Evolutionary conservation across 148 eudicot genomes (phyloP).

Genomic region (Vaccinium myrtillus): DNA sequence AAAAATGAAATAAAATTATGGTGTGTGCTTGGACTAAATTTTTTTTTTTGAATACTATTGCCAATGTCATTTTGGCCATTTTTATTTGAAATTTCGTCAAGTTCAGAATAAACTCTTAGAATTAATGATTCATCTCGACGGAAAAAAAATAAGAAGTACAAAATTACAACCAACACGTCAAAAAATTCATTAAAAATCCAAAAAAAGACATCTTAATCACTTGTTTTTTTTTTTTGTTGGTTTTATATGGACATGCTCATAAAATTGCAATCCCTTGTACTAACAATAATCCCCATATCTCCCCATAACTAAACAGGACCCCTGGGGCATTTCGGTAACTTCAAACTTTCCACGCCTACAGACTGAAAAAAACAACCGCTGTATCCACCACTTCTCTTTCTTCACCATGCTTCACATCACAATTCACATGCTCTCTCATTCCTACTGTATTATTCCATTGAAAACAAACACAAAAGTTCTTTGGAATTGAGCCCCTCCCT

Average conservation of each 20-base stretch:
- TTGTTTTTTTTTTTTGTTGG: not conserved
- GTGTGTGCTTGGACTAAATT: not conserved
- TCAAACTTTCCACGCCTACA: not conserved
- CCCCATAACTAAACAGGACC: not conserved
- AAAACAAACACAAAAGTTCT: constrained; percentile 30
- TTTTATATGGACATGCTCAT: not conserved
- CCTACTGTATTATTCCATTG: constrained; percentile 14
- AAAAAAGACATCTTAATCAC: not conserved
- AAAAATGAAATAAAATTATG: not conserved
- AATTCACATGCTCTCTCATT: constrained; percentile 43
- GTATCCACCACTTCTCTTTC: not conserved
- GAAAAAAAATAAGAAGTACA: not conserved
- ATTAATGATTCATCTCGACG: not conserved
- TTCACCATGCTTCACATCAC: constrained; percentile 39
- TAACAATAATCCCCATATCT: not conserved
- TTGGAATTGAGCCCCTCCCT: not conserved
- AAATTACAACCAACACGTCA: not conserved
- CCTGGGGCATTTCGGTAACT: constrained; percentile 7
- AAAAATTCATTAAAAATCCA: not conserved
- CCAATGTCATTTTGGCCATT: too few species aligned
- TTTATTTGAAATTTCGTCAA: too few species aligned
- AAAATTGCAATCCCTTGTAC: too few species aligned
- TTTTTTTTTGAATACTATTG: not conserved
- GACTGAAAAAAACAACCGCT: not conserved
- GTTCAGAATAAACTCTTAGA: not conserved